These are phyloP conservation scores for Mycena chlorophos DNA, from an alignment of 768 basidiomycete species.

Conservation along the genomic window DNA sequence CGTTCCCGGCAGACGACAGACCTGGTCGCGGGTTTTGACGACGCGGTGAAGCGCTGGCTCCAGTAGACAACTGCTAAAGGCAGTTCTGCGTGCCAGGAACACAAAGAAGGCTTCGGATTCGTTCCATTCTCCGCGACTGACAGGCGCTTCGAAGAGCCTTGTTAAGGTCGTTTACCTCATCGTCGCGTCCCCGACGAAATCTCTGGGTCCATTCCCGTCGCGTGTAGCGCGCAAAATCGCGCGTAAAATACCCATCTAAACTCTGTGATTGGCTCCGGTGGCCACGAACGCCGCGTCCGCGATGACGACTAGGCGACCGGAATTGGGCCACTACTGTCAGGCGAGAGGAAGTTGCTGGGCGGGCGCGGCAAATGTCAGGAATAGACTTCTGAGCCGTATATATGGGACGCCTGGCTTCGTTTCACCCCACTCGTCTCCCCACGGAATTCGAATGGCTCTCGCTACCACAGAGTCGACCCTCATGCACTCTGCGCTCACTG, in stretches of 20 bases:
- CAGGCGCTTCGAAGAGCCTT: neutral
- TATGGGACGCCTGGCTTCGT: neutral
- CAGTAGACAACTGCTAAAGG: constrained; percentile 4
- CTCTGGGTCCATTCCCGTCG: constrained; percentile 14
- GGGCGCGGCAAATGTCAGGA: neutral
- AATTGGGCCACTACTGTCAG: too few relatives aligned
- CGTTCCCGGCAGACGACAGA: constrained; percentile 23
- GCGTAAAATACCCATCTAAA: neutral
- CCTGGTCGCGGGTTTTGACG: constrained; percentile 39
- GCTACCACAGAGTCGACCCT: constrained; percentile 45
- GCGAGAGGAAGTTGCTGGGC: neutral
- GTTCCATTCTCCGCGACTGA: neutral
- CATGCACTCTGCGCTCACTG: constrained; percentile 54
- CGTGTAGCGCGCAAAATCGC: neutral
- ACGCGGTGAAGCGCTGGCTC: constrained; percentile 34
- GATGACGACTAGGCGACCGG: neutral
- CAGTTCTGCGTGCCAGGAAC: constrained; percentile 32
- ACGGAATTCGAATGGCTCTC: constrained; percentile 32
- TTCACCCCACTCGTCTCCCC: constrained; percentile 20
- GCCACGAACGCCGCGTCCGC: neutral
- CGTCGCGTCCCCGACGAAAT: constrained; percentile 10
- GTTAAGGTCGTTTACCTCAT: constrained; percentile 13
- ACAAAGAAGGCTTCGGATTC: constrained; percentile 6
- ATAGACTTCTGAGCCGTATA: constrained; percentile 2
- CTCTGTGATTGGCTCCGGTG: neutral